Conservation (phyloP, 2,329 filamentous ascomycete species). For the Pseudopyricularia cyperi region DNA sequence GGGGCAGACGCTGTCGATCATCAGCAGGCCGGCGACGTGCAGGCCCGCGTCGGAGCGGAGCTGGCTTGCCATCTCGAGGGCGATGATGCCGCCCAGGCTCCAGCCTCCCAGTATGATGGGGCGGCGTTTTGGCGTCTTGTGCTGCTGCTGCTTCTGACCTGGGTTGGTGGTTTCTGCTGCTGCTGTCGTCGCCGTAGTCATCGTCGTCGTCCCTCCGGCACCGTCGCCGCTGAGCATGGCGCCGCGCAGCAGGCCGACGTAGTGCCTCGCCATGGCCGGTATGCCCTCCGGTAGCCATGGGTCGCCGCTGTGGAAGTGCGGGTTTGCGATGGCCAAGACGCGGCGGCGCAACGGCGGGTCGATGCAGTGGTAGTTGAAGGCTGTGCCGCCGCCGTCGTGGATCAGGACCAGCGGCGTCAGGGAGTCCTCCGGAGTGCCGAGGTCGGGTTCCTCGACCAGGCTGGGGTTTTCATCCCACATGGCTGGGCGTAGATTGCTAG, state of each 20-base stretch:
- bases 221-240: slow-evolving; percentile 14
- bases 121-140: neutral
- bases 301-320: slow-evolving; percentile 31
- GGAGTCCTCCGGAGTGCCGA: slow-evolving; percentile 6
- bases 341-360: slow-evolving; percentile 28
- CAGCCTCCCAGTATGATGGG: slow-evolving; percentile 40
- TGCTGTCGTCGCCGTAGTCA: too few species aligned
- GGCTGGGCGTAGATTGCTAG: neutral
- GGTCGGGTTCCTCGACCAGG: slow-evolving; percentile 8
- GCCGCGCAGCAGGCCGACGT: slow-evolving; percentile 29
- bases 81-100: slow-evolving; percentile 39
- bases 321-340: slow-evolving; percentile 42
- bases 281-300: slow-evolving; percentile 35
- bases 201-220: too few species aligned
- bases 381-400: slow-evolving; percentile 49
- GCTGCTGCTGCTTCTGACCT: neutral
- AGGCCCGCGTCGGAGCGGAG: slow-evolving; percentile 18
- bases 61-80: slow-evolving; percentile 34
- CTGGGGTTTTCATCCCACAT: slow-evolving; percentile 12
- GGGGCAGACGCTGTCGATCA: slow-evolving; percentile 36
- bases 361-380: slow-evolving; percentile 43
- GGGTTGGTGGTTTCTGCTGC: neutral
- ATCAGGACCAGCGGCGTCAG: slow-evolving; percentile 39
- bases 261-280: slow-evolving; percentile 38
- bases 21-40: slow-evolving; percentile 33